Conservation (phyloP, 2,329 filamentous ascomycete genomes). For the Ceratocystiopsis sp. region DNA sequence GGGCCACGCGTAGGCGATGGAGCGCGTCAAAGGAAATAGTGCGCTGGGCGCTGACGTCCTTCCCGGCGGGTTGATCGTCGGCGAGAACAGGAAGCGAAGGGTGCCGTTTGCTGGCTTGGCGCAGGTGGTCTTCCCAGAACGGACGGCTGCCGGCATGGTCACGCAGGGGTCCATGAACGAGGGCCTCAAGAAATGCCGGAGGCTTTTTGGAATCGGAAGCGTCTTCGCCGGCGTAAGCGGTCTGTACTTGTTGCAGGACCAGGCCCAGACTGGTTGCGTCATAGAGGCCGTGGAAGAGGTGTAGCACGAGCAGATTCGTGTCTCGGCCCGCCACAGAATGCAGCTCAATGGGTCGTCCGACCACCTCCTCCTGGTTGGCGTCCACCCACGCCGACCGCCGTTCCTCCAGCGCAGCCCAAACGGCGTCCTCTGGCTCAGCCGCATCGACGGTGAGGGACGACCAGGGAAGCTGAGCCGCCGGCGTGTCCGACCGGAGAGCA, state of each 20-base stretch:
- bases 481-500: slow-evolving; percentile 26
- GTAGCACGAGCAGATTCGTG: slow-evolving; percentile 32
- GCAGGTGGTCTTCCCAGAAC: slow-evolving; percentile 54
- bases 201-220: slow-evolving; percentile 11
- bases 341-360: slow-evolving; percentile 33
- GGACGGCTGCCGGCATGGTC: slow-evolving; percentile 21
- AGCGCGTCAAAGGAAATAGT: slow-evolving; percentile 25
- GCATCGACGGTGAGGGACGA: slow-evolving; percentile 15
- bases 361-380: slow-evolving; percentile 30
- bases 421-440: slow-evolving; percentile 15
- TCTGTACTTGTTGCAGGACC: slow-evolving; percentile 41
- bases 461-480: slow-evolving; percentile 24
- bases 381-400: slow-evolving; percentile 33
- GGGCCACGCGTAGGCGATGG: slow-evolving; percentile 32
- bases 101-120: slow-evolving; percentile 12
- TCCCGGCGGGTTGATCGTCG: background rate
- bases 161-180: slow-evolving; percentile 52
- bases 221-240: slow-evolving; percentile 25
- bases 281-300: slow-evolving; percentile 76
- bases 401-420: slow-evolving; percentile 16
- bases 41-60: slow-evolving; percentile 12
- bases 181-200: slow-evolving; percentile 46
- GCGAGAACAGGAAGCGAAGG: slow-evolving; percentile 1
- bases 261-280: slow-evolving; percentile 64
- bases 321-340: slow-evolving; percentile 18